Conservation (phyloP, 2,329 filamentous ascomycete species). For the Tolypocladium guangdongense region DNA sequence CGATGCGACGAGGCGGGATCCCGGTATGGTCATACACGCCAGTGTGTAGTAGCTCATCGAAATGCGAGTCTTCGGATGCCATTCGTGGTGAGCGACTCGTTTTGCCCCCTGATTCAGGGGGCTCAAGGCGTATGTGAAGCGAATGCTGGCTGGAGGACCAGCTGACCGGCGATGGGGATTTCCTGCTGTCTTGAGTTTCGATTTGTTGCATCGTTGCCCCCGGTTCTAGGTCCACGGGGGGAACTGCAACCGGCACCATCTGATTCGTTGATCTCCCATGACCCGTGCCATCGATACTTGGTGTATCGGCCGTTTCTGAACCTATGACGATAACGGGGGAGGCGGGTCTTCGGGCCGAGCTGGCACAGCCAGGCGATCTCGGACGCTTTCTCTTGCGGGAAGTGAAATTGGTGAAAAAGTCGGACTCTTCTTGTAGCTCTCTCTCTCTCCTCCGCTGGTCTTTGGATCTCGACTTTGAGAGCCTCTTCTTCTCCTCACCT, state of each 20-base stretch:
- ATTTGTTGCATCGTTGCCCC: background rate
- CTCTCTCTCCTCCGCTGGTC: slow-evolving; percentile 17
- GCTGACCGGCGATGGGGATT: background rate
- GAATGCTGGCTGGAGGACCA: background rate
- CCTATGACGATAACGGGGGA: background rate
- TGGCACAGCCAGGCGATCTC: background rate
- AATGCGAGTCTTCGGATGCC: background rate
- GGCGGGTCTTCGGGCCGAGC: background rate
- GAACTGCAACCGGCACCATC: background rate
- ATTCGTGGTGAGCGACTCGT: background rate
- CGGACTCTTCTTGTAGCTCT: slow-evolving; percentile 23
- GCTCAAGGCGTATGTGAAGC: background rate
- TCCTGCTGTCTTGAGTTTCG: background rate
- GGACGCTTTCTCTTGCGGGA: background rate
- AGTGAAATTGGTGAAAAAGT: slow-evolving; percentile 18
- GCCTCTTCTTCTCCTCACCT: background rate
- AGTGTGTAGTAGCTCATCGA: too few relatives aligned
- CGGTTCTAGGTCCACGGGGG: background rate
- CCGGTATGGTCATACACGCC: background rate
- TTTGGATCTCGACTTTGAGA: slow-evolving; percentile 6
- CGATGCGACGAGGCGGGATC: background rate
- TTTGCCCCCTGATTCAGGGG: background rate
- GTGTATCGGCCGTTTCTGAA: background rate
- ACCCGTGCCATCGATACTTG: background rate
- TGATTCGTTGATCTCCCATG: background rate